Percentiles rank a stretch among this genome's conserved stretches.
phyloP scores from a whole-genome alignment of 345 rosid species.

The Citrus unshiu region DNA sequence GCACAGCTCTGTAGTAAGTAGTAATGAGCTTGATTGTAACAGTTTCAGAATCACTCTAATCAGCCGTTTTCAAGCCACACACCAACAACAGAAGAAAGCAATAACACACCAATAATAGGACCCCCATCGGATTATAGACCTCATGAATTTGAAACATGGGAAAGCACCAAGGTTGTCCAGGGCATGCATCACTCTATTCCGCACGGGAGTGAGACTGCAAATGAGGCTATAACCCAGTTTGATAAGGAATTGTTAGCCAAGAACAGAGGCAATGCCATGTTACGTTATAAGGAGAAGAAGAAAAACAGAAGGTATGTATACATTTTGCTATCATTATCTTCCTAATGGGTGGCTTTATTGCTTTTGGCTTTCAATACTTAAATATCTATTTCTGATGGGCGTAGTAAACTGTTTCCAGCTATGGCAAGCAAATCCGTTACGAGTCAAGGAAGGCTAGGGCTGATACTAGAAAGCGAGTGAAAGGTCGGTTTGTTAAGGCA shows the following conservation, averaged over 20 bases:
- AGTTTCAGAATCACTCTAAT: conserved; percentile 11
- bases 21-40: neutral
- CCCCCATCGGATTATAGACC: neutral
- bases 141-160: neutral
- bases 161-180: neutral
- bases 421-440: conserved; percentile 32
- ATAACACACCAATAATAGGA: neutral
- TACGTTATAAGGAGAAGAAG: conserved; percentile 39
- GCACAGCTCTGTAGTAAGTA: neutral
- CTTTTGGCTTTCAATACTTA: neutral
- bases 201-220: neutral
- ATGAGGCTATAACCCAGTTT: neutral
- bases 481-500: conserved; percentile 28
- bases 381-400: neutral
- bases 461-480: conserved; percentile 34
- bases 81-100: neutral
- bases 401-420: conserved; percentile 15
- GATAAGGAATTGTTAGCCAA: conserved; percentile 18
- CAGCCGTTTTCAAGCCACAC: conserved; percentile 1
- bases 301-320: conserved; percentile 23
- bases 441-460: conserved; percentile 42
- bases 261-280: conserved; percentile 33
- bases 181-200: neutral
- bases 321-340: neutral
- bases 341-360: neutral